Conservation (phyloP, 352 stramenopile species). For the Globisporangium apiculatum region DNA sequence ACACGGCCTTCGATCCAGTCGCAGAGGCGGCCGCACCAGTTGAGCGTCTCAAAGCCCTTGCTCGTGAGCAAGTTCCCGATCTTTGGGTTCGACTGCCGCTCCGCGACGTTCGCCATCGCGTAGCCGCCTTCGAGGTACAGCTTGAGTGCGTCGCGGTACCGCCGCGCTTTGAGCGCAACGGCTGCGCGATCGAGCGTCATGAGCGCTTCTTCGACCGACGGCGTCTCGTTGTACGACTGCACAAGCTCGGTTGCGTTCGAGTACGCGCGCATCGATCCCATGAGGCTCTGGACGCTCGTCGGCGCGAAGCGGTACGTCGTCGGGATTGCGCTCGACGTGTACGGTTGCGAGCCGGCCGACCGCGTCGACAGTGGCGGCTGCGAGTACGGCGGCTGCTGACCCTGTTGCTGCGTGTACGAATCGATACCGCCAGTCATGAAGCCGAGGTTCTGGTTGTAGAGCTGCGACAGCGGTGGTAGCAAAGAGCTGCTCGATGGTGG, state of each 20-base stretch:
- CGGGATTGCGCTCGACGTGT: slow-evolving; percentile 70
- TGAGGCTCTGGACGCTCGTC: slow-evolving; percentile 58
- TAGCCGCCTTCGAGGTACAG: slow-evolving; percentile 82
- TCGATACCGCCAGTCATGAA: slow-evolving; percentile 1
- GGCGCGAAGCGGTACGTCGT: slow-evolving; percentile 52
- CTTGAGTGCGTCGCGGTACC: slow-evolving; percentile 75
- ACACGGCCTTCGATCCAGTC: slow-evolving; percentile 83
- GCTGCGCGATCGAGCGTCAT: slow-evolving; percentile 65
- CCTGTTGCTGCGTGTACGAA: slow-evolving; percentile 6
- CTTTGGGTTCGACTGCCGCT: slow-evolving; percentile 72
- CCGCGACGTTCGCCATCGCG: slow-evolving; percentile 75
- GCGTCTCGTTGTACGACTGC: slow-evolving; percentile 66
- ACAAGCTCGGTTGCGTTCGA: slow-evolving; percentile 65
- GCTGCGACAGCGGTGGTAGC: slow-evolving; percentile 6
- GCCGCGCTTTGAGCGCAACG: slow-evolving; percentile 38
- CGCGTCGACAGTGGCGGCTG: slow-evolving; percentile 61
- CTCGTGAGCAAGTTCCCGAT: slow-evolving; percentile 82
- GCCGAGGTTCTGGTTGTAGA: slow-evolving; percentile 9
- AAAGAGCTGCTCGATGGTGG: slow-evolving; percentile 3
- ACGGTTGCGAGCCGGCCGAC: slow-evolving; percentile 68
- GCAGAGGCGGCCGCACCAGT: slow-evolving; percentile 75
- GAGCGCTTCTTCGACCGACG: slow-evolving; percentile 74
- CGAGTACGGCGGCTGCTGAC: slow-evolving; percentile 7
- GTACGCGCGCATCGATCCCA: slow-evolving; percentile 77
- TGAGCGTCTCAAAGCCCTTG: slow-evolving; percentile 83